A percentile compares a stretch with the other conserved stretches of the same genome.
phyloP scores from a whole-genome alignment of 495 filamentous ascomycete genomes.

The Hypoxylon trugodes region DNA sequence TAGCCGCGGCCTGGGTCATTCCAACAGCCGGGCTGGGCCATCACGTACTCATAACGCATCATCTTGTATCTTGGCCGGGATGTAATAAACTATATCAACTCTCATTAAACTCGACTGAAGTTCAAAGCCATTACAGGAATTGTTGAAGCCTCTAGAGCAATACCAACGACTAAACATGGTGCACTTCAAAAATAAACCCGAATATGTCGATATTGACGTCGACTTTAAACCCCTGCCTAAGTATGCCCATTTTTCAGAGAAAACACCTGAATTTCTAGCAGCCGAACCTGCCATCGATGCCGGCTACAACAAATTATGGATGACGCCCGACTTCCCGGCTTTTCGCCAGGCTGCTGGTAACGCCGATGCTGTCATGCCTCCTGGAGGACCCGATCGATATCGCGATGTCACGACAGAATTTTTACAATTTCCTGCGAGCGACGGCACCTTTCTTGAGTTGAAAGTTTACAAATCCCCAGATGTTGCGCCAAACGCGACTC shows the following conservation, averaged over 20 bases:
- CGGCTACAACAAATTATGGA: conserved; percentile 25
- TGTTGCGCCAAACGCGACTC: conserved; percentile 21
- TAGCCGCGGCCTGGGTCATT: too few species aligned
- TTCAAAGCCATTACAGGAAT: too few species aligned
- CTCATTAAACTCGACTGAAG: too few species aligned
- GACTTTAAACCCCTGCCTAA: conserved; percentile 40
- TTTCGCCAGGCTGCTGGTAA: conserved; percentile 29
- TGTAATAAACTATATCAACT: too few species aligned
- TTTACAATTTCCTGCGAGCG: conserved; percentile 33
- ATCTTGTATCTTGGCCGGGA: too few species aligned
- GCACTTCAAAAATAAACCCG: conserved; percentile 31
- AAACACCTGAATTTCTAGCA: conserved; percentile 27
- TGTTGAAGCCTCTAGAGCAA: not conserved
- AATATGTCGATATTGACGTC: conserved; percentile 30
- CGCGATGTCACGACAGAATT: conserved; percentile 34
- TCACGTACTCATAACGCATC: too few species aligned
- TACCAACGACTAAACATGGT: conserved; percentile 17
- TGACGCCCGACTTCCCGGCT: conserved; percentile 23
- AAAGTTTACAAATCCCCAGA: conserved; percentile 40
- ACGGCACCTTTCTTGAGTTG: conserved; percentile 34
- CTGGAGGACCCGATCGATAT: conserved; percentile 34
- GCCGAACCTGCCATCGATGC: conserved; percentile 22
- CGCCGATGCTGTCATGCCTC: conserved; percentile 33
- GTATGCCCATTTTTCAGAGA: conserved; percentile 39
- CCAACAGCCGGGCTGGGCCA: too few species aligned